Evolutionary conservation across 78 protist genomes (phyloP), one percentile per base, ranked within the genome.

Genomic region (Reticulomyxa filosa): DNA sequence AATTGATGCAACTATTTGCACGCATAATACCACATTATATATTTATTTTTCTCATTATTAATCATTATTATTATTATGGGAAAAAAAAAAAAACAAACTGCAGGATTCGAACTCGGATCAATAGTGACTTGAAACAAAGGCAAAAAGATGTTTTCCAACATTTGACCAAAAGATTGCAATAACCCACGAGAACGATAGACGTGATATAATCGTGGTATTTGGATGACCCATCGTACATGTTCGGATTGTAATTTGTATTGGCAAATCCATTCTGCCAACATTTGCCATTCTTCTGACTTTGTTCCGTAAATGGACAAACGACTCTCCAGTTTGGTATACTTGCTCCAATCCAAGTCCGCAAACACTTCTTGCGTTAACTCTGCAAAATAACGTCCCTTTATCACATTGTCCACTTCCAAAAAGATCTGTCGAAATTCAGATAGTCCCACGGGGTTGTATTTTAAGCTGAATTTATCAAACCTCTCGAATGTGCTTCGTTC

Each of bases 331-430:
- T 32, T 46, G 39, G 83, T 85, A 35, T 87, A 86, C 77, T 85
- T 81, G 39, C 69, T 53, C 25, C 62, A 74, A 20, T 75, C 74
- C 17, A 82, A 36, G 36, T 85, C 87, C 13, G 34, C 76, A 65
- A 93, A 71, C 27, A 86, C 72, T 74, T 83, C 85, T 55, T 74
- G 37, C 2, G 85, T 71, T 8, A 93, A 7, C 67, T 88, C 94
- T 23, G 94, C 98, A 26, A 90, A 53, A 55, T 82, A 66, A 4
- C 96, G 90, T 27, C 73, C 86, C 52, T 69, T 39, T 51, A 89
- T 72, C 17, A 72, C 13, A 79, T 94, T 94, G 50, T 84, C 83
- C 2, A 96, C 83, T 76, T 94, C 91, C 62, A 94, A 72, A 74
- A 94, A 89, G 42, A 90, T 84, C 50, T 76, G 83, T 22, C 95